Evolutionary conservation across 2,329 filamentous ascomycete species (phyloP), one percentile per base, ranked within the genome.

Genomic region (Cladosporium oxysporum): DNA sequence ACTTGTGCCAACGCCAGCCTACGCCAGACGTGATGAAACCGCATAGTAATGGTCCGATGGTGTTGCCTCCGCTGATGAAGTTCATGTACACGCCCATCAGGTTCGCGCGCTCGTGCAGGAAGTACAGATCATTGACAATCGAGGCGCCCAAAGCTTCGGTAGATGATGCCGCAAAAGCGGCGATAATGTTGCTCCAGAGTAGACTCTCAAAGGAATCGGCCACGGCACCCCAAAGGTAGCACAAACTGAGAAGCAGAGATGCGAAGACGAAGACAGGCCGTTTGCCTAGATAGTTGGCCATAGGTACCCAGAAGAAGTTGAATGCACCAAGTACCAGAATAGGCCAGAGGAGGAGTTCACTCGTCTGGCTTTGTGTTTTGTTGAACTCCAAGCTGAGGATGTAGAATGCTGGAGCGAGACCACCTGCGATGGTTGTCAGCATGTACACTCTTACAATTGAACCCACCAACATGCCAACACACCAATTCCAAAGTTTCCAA

Each of bases 301-400:
- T 68, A 16, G 82, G 82, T 5, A 83, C 81, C 82, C 81, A 83
- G 70, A 84, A 76, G 75, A 84, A 84, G 69, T 84, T 85, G 71
- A 82, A 83, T 33, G 82, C 78, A 1, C 83, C 82, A 2, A 84
- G 78, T 1, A 82, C 78, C 3, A 84, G 73, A 67, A 84, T 82
- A 1, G 77, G 77, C 71, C 76, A 79, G 14, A 78, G 69, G 1
- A 80, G 73, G 1, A 80, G 68, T 26, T 73, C 74, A 18, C 79
- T 80, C 1, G 82, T 80, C 61, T 83, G 78, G 5, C 79, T 81
- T 72, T 78, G 76, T 2, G 78, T 75, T 71, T 80, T 81, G 66
- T 77, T 68, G 71, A 84, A 84, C 67, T 84, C 79, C 16, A 82
- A 70, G 16, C 79, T 69, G 70, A 83, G 69, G 75, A 76, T 58